Conservation (phyloP, 192 early-diverging fungal genomes). For the Mortierella antarctica region DNA sequence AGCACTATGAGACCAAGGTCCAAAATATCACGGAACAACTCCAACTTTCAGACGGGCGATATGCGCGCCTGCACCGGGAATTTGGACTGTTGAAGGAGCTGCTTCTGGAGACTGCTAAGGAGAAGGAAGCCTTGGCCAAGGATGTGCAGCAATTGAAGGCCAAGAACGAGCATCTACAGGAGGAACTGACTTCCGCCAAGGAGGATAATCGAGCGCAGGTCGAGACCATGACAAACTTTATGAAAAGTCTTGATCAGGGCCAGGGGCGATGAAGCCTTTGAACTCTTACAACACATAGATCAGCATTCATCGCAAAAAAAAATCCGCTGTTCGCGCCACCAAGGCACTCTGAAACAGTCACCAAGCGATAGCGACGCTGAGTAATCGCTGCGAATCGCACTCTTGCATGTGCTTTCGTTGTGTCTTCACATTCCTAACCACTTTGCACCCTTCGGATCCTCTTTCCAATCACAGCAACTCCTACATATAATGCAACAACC, state of each 20-base stretch:
- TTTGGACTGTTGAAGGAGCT: conserved; percentile 50
- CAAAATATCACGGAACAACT: conserved; percentile 54
- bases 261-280: conserved; percentile 12
- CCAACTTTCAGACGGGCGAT: conserved; percentile 56
- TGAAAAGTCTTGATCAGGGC: conserved; percentile 24
- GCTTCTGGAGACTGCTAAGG: conserved; percentile 28
- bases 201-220: conserved; percentile 55
- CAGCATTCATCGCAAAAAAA: too few species aligned
- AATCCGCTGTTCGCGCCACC: too few species aligned
- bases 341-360: too few species aligned
- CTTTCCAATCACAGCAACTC: neutral
- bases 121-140: conserved; percentile 10
- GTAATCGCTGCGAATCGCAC: too few species aligned
- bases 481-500: conserved; percentile 33
- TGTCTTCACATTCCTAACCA: too few species aligned
- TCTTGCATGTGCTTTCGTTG: too few species aligned
- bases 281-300: neutral
- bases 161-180: conserved; percentile 41
- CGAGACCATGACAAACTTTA: conserved; percentile 59
- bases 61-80: conserved; percentile 43
- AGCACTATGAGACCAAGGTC: conserved; percentile 58
- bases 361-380: too few species aligned
- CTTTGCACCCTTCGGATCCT: too few species aligned
- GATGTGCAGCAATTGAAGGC: conserved; percentile 27
- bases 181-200: conserved; percentile 47